Base-by-base conservation (phyloP, 1,284 basidiomycete genomes). In the Pterula multifida region DNA sequence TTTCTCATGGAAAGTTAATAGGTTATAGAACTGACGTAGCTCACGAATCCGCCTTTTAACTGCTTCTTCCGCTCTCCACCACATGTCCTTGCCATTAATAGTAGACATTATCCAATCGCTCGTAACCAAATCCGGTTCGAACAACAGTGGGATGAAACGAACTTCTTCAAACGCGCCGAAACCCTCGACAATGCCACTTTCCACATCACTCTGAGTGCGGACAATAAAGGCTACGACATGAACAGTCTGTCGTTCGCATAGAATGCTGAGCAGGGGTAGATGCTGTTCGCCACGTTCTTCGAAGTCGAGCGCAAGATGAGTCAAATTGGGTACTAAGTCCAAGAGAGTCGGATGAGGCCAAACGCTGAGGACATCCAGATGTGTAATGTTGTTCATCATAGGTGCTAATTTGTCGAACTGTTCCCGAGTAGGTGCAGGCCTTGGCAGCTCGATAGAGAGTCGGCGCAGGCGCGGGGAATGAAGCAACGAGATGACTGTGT, bases 21-120 rank as follows among this genome's bases (percentile, higher is more conserved):
- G 9, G 19, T 42, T 42, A 19, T 42, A 42, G 39, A 42, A 42
- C 39, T 42, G 39, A 42, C 39, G 39, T 42, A 42, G 39, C 39
- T 42, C 39, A 17, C 39, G 39, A 42, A 42, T 42, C 4, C 39
- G 39, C 19, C 39, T n/a, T 22, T 42, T 42, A 6, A 42, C 9
- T 17, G 39, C 21, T 22, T 42, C 39, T 22, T 42, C 39, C 19
- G 39, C 39, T 17, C 39, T 42, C 39, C 39, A 42, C 39, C 39
- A 42, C 39, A 42, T 42, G 17, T 42, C 39, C 39, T 42, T 42
- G 6, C 39, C 39, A 4, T 17, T 17, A 6, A 22, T 19, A 6
- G 39, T 22, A 6, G 39, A 42, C 21, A 17, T 17, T 4, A 42
- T 42, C 39, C 39, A 42, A 42, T 42, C 39, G 39, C n/a, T 22